Evolutionary conservation across 192 early-diverging fungal species (phyloP), one percentile per base, ranked within the genome.

Genomic region (Fimicolochytrium jonesii): DNA sequence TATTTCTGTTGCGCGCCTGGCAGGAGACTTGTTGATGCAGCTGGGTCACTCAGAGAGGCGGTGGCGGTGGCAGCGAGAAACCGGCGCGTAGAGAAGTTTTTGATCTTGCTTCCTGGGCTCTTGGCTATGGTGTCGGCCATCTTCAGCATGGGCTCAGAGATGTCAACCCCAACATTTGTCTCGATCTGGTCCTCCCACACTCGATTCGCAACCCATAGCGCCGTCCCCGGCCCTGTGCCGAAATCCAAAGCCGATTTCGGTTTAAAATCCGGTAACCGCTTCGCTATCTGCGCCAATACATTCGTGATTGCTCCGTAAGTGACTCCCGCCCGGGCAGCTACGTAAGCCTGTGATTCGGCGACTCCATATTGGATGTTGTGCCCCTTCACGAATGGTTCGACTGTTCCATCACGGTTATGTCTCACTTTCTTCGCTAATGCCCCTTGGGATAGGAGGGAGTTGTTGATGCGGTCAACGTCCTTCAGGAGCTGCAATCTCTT

Each of bases 191-290:
- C 57, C 4, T 62, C 37, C 75, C 82, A 92, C 6, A 80, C 66
- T 18, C 86, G 75, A 44, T 66, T 84, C 76, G 11, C 80, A 71
- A 6, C 87, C 90, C 90, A 94, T 22, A 92, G 74, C 5, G 77
- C 89, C 4, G 88, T 86, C n/a, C 86, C 92, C 2, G 92, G 88
- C 4, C 92, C 92, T 0, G 80, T 80, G 22, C 88, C 92, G 71
- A 92, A 92, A 71, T 94, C 92, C 54, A 92, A 53, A 11, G 91
- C 67, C 6, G 64, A 72, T 26, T 35, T 64, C 0, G 90, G 90
- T 0, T 50, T 35, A 55, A 90, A 82, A 15, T 73, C 75, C 0
- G 87, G 85, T 15, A 90, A 26, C n/a, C 92, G 73, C 30, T 56
- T 67, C 2, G 67, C 58, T 1, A 90, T 52, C 62, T 94, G 89